Base-by-base conservation (phyloP, 306 rosid species). In the Adenanthera pavonina region DNA sequence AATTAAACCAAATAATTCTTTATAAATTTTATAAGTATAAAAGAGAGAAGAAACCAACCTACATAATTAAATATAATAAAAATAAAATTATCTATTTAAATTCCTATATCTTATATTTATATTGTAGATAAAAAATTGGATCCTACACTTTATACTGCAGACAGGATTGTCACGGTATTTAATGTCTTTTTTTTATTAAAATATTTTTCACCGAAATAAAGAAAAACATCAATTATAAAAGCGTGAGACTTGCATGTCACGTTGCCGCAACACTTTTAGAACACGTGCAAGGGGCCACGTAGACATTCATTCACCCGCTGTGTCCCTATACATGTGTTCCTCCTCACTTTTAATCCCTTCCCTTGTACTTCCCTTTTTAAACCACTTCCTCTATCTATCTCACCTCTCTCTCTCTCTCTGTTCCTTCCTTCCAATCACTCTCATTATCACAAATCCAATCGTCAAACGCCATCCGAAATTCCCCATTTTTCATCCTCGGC, bases 261-360 rank as follows among this genome's bases (percentile, higher is more conserved):
- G 87, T 84, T 57, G 36, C 72, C 0, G 51, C 4, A 7, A 56
- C 35, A 33, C 6, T 30, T 77, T 36, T 0, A n/a, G 57, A 62
- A 76, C 88, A 81, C 81, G 82, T 85, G 80, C 72, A 46, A 0
- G 34, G 66, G 78, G 36, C 64, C 76, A 79, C 51, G 61, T 87
- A 68, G 81, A 72, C 72, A 82, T 83, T 73, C 83, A 6, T 74
- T 75, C 68, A 19, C 47, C 38, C 57, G 49, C 34, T 17, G 80
- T 25, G 69, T 60, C 73, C 77, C 70, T 73, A 81, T 78, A 59
- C 60, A 78, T 60, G 14, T 85, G 83, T 56, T 74, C 74, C 83
- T 81, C 83, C 51, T 52, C 78, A 2, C 49, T 19, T 20, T 4
- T n/a, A 7, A 48, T 52, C 60, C 8, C 51, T 57, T 47, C 35